Conservation (phyloP, 352 stramenopile genomes). For the Pythium guiyangense region DNA sequence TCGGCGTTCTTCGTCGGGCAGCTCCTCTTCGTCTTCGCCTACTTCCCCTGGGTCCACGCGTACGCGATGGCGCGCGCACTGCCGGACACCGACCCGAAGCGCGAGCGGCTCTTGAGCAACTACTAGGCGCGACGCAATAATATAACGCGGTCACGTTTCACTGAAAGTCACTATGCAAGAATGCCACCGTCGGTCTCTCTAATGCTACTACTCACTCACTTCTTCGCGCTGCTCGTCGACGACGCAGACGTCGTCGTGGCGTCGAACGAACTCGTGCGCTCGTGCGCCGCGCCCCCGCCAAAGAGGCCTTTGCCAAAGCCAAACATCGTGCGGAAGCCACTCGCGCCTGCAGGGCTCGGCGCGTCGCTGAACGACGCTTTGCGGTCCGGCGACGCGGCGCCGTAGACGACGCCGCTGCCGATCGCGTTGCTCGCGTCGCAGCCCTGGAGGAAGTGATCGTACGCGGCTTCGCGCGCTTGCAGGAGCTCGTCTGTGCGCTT, state of each 20-base stretch:
- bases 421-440: conserved; percentile 31
- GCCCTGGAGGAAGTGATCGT: conserved; percentile 67
- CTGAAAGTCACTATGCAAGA: not conserved
- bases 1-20: conserved; percentile 71
- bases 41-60: conserved; percentile 75
- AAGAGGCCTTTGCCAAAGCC: conserved; percentile 75
- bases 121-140: conserved; percentile 21
- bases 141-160: not conserved
- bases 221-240: conserved; percentile 6
- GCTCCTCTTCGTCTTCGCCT: conserved; percentile 62
- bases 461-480: conserved; percentile 56
- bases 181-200: not conserved
- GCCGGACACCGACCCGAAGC: conserved; percentile 62
- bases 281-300: conserved; percentile 25
- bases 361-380: conserved; percentile 32
- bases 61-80: conserved; percentile 68
- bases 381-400: conserved; percentile 19
- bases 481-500: conserved; percentile 75
- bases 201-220: conserved; percentile 3
- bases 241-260: conserved; percentile 18
- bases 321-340: conserved; percentile 54
- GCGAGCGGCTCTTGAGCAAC: conserved; percentile 56
- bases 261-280: conserved; percentile 56
- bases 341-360: conserved; percentile 25
- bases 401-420: conserved; percentile 22